These are phyloP conservation scores for Ogataea chonburiensis DNA, from an alignment of 805 yeast genomes.

Conservation along the genomic window DNA sequence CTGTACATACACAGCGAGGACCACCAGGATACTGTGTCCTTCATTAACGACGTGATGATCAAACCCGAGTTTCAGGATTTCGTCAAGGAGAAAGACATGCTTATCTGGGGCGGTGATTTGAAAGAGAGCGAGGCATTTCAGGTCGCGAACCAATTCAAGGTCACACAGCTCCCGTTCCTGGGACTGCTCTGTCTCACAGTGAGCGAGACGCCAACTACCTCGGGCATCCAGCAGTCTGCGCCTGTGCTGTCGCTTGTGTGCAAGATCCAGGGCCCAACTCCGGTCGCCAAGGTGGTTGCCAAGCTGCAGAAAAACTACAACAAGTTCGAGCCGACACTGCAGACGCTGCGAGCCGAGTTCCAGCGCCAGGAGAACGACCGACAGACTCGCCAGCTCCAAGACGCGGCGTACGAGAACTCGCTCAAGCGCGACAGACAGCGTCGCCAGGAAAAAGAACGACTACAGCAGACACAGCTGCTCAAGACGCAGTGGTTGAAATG, in stretches of 20 bases:
- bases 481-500: constrained; percentile 46
- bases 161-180: constrained; percentile 76
- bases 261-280: constrained; percentile 60
- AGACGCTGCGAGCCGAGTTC: constrained; percentile 59
- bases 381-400: constrained; percentile 67
- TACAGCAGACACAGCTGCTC: constrained; percentile 20
- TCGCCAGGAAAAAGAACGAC: constrained; percentile 39
- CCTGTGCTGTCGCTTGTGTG: constrained; percentile 62
- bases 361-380: constrained; percentile 59
- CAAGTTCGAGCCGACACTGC: constrained; percentile 60
- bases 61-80: constrained; percentile 48
- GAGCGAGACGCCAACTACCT: constrained; percentile 50
- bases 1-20: constrained; percentile 72
- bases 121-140: constrained; percentile 82
- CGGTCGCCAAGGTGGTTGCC: constrained; percentile 34
- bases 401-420: constrained; percentile 70
- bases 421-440: constrained; percentile 64
- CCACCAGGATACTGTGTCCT: constrained; percentile 57
- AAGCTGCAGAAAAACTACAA: constrained; percentile 40
- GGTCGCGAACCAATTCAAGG: constrained; percentile 70
- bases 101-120: constrained; percentile 88
- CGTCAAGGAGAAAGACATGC: constrained; percentile 48
- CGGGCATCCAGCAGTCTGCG: constrained; percentile 50
- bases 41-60: constrained; percentile 54
- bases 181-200: constrained; percentile 74